Evolutionary conservation across 2,329 filamentous ascomycete genomes (phyloP).

Genomic region (Stenocarpella maydis): DNA sequence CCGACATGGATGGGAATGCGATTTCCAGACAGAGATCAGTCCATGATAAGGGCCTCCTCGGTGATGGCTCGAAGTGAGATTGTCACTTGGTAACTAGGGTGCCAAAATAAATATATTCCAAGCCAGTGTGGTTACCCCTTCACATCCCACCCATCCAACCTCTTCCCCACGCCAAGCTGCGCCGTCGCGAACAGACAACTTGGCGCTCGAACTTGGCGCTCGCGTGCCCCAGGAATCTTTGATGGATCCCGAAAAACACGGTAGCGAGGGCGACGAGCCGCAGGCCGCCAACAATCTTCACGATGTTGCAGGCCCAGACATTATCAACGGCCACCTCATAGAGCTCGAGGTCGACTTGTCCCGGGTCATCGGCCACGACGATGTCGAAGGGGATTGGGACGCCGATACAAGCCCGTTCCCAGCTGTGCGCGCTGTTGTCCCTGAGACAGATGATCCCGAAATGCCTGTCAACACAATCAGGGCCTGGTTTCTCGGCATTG

Average conservation of each 20-base stretch:
- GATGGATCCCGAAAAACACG: conserved; percentile 27
- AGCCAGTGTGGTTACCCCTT: too few relatives aligned
- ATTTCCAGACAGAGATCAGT: background rate
- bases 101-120: too few relatives aligned
- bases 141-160: background rate
- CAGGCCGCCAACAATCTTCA: background rate
- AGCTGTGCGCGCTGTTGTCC: conserved; percentile 44
- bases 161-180: background rate
- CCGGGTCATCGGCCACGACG: conserved; percentile 40
- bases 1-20: background rate
- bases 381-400: conserved; percentile 44
- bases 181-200: background rate
- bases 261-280: conserved; percentile 20
- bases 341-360: conserved; percentile 45
- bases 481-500: conserved; percentile 53
- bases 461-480: conserved; percentile 55
- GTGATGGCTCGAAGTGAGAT: background rate
- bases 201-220: background rate
- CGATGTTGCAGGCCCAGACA: conserved; percentile 15
- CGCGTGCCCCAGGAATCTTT: background rate
- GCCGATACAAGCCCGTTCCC: conserved; percentile 45
- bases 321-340: conserved; percentile 41
- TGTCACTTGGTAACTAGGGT: background rate
- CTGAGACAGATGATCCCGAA: conserved; percentile 44
- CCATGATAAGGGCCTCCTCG: background rate